Conservation (phyloP, 306 rosid species). For the Arachis hypogaea region DNA sequence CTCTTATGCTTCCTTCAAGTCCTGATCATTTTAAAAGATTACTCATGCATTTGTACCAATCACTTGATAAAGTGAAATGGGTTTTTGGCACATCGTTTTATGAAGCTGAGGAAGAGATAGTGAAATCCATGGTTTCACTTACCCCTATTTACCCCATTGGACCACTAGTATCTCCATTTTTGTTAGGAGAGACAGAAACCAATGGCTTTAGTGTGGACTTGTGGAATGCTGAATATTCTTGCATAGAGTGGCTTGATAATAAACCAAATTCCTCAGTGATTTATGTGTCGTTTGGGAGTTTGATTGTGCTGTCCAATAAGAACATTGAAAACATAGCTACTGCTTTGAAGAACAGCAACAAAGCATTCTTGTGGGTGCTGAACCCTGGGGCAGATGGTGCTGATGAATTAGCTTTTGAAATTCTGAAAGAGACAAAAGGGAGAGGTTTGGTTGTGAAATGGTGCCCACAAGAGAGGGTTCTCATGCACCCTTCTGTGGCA, state of each 20-base stretch:
- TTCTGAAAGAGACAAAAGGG: constrained; percentile 47
- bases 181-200: constrained; percentile 50
- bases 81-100: constrained; percentile 53
- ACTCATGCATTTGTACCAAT: background rate
- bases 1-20: constrained; percentile 50
- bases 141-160: constrained; percentile 50
- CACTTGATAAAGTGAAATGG: constrained; percentile 54
- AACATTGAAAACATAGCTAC: constrained; percentile 49
- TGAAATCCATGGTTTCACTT: constrained; percentile 47
- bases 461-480: constrained; percentile 67
- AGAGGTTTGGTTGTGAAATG: constrained; percentile 54
- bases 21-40: constrained; percentile 14
- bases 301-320: constrained; percentile 39
- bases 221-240: constrained; percentile 56
- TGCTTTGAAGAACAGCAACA: constrained; percentile 53
- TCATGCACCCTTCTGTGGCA: constrained; percentile 59
- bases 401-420: constrained; percentile 33
- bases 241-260: constrained; percentile 52
- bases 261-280: constrained; percentile 45
- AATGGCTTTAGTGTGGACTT: constrained; percentile 41
- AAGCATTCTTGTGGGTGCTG: constrained; percentile 61
- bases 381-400: constrained; percentile 35
- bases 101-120: constrained; percentile 57
- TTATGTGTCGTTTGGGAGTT: constrained; percentile 63
- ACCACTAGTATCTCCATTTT: constrained; percentile 56